Conservation (phyloP, 176 grass and related monocot genomes). For the Ananas comosus region DNA sequence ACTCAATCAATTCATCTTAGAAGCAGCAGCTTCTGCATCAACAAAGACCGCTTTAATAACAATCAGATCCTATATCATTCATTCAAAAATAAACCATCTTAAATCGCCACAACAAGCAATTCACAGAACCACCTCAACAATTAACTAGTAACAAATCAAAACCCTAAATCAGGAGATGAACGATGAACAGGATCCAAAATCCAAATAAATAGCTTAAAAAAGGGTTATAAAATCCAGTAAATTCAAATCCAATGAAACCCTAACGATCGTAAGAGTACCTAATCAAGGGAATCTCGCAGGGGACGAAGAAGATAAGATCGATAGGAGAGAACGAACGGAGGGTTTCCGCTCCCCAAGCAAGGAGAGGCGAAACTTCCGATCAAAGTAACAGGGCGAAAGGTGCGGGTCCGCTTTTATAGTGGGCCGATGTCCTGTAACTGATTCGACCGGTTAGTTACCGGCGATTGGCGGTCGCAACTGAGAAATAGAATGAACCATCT, state of each 20-base stretch:
- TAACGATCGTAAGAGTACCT: background rate
- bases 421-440: background rate
- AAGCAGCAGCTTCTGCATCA: background rate
- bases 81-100: background rate
- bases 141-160: background rate
- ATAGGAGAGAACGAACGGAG: background rate
- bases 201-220: background rate
- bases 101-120: background rate
- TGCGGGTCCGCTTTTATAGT: background rate
- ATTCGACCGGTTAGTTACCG: conserved; percentile 1
- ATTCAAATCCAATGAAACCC: background rate
- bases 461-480: background rate
- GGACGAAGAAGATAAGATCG: background rate
- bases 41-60: background rate
- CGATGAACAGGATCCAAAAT: background rate
- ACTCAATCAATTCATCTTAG: background rate
- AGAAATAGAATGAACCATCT: background rate
- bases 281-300: background rate
- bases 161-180: background rate
- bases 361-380: background rate
- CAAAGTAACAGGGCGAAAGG: background rate
- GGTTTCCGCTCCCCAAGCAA: background rate
- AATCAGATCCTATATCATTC: background rate
- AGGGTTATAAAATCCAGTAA: background rate
- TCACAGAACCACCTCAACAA: background rate